These are phyloP conservation scores for Penicillium psychrosexuale DNA, from an alignment of 2,329 filamentous ascomycete genomes.

Conservation along the genomic window DNA sequence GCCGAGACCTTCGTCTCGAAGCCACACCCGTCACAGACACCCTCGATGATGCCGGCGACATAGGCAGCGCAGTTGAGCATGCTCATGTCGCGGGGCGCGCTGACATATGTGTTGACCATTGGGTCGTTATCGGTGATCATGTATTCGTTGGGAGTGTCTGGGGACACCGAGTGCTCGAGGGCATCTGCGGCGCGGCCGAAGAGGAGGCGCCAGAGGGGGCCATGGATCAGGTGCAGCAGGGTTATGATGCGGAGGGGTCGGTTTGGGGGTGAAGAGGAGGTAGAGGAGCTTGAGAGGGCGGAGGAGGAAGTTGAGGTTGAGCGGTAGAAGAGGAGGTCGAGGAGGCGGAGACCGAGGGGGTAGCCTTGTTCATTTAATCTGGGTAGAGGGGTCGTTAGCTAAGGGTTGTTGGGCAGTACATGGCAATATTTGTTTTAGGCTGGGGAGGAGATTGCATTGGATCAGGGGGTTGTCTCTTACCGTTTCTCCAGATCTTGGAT, in stretches of 20 bases:
- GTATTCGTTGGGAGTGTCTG: constrained; percentile 86
- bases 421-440: not conserved
- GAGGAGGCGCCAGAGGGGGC: constrained; percentile 85
- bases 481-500: constrained; percentile 91
- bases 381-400: not conserved
- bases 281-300: constrained; percentile 79
- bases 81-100: constrained; percentile 90
- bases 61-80: constrained; percentile 95
- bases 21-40: constrained; percentile 87
- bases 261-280: constrained; percentile 63
- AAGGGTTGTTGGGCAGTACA: not conserved
- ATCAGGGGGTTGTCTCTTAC: constrained; percentile 48
- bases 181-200: constrained; percentile 89
- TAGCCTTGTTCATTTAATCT: constrained; percentile 91
- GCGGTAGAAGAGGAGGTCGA: constrained; percentile 90
- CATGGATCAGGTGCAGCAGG: constrained; percentile 92
- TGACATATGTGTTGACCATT: constrained; percentile 89
- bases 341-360: constrained; percentile 86
- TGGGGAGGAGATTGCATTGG: not conserved
- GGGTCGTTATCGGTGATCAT: constrained; percentile 99
- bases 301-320: constrained; percentile 75
- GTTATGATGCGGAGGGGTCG: constrained; percentile 85
- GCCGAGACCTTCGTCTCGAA: constrained; percentile 88
- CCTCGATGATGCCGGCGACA: constrained; percentile 92
- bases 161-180: constrained; percentile 80